Conservation (phyloP, 2,329 filamentous ascomycete species). For the Annulohypoxylon truncatum region DNA sequence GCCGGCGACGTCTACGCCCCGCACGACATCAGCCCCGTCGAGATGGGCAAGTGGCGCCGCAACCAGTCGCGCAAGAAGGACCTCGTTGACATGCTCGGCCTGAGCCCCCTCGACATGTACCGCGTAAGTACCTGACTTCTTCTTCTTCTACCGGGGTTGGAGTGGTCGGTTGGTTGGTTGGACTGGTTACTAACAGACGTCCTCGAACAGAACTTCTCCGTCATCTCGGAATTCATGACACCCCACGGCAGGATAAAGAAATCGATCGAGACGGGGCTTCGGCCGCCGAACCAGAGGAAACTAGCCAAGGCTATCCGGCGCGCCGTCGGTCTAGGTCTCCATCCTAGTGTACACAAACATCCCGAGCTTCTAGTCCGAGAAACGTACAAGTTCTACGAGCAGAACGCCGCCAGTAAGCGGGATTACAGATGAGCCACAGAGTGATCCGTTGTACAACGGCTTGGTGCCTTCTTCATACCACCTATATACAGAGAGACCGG, state of each 20-base stretch:
- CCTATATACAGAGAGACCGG: conserved; percentile 49
- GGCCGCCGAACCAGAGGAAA: conserved; percentile 90
- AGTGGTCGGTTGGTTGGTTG: no score
- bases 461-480: conserved; percentile 22
- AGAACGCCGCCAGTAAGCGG: conserved; percentile 34
- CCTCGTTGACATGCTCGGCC: conserved; percentile 80
- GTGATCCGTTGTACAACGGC: conserved; percentile 43
- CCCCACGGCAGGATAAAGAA: conserved; percentile 86
- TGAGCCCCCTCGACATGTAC: conserved; percentile 87
- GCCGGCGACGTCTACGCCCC: conserved; percentile 90
- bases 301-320: conserved; percentile 92
- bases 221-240: conserved; percentile 90
- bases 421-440: conserved; percentile 12
- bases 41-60: conserved; percentile 84
- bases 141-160: no score
- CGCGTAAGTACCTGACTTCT: conserved; percentile 69
- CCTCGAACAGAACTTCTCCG: conserved; percentile 80
- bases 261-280: conserved; percentile 78
- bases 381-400: conserved; percentile 22
- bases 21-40: conserved; percentile 81
- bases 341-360: conserved; percentile 91
- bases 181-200: neutral
- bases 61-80: conserved; percentile 69
- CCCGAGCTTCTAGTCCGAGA: conserved; percentile 76
- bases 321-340: conserved; percentile 87